Evolutionary conservation across 768 basidiomycete genomes (phyloP), one percentile per base, ranked within the genome.

Genomic region (Tricholoma sp.): DNA sequence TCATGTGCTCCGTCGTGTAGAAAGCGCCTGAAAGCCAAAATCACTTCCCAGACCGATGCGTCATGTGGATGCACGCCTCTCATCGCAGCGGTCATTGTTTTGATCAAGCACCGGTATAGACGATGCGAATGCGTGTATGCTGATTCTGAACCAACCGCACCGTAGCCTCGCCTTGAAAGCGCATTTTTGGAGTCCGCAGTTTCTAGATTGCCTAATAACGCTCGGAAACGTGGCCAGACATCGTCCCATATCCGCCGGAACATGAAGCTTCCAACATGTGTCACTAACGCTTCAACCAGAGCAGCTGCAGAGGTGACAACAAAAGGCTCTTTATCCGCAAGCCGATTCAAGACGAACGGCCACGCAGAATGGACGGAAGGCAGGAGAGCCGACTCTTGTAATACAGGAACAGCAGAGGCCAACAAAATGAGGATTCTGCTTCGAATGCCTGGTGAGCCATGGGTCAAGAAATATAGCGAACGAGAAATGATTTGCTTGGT

Each of bases 341-440:
- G 76, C 7, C 96, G 81, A 62, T 93, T 93, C 54, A 98, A 72
- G 61, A 99, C 83, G 68, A 88, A 91, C n/a, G 93, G 92, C 97
- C 97, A 99, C 1, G 91, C 88, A 18, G 81, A 80, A 69, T 98
- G 91, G 34, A 98, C 81, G 4, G 89, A 80, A 2, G 94, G 90
- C 39, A 98, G 80, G 15, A 98, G 79, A 13, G 88, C 83, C 11
- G 85, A 82, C 63, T 87, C 86, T 0, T 80, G 80, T 18, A 86
- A 75, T 6, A 94, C 84, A 0, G 88, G 81, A 3, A 91, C 82
- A 1, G 94, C 85, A 1, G 84, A 81, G 11, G 81, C 74, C 39
- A 99, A 74, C 12, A 99, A 77, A 2, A 77, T 72, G 50, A 98
- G 77, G 47, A 98, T 91, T 17, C 87, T 84, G 2, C 90, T 84